phyloP scores from a whole-genome alignment of 495 filamentous ascomycete species.

The Aspergillus hancockii region DNA sequence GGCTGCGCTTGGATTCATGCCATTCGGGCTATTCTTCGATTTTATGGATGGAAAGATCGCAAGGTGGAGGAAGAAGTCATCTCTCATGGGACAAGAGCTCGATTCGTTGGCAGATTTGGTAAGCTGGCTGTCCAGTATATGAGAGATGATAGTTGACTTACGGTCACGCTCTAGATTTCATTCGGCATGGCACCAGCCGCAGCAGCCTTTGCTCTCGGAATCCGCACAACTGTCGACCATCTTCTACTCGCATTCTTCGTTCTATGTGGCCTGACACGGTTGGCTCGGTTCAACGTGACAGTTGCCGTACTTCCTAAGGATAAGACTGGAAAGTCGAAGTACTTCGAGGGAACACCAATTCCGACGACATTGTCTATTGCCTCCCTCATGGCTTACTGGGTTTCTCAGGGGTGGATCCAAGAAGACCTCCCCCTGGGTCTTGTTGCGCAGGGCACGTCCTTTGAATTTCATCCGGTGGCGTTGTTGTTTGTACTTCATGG shows the following conservation, averaged over 20 bases:
- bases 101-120: slow-evolving; percentile 98
- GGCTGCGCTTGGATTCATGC: slow-evolving; percentile 83
- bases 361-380: slow-evolving; percentile 83
- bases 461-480: slow-evolving; percentile 88
- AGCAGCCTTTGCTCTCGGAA: slow-evolving; percentile 83
- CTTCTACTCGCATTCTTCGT: slow-evolving; percentile 86
- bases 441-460: slow-evolving; percentile 59
- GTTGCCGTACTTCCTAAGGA: slow-evolving; percentile 87
- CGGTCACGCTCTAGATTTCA: slow-evolving; percentile 67
- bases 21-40: slow-evolving; percentile 95
- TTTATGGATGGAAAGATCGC: slow-evolving; percentile 98
- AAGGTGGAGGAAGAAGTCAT: slow-evolving; percentile 92
- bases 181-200: slow-evolving; percentile 90
- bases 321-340: slow-evolving; percentile 81
- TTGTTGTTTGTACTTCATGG: slow-evolving; percentile 81
- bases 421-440: slow-evolving; percentile 73
- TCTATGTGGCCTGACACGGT: slow-evolving; percentile 88
- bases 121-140: slow-evolving; percentile 26
- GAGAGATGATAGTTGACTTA: slow-evolving; percentile 8
- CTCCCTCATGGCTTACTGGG: slow-evolving; percentile 86
- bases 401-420: slow-evolving; percentile 74
- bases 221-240: slow-evolving; percentile 85
- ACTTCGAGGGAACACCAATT: slow-evolving; percentile 97
- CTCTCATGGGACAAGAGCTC: slow-evolving; percentile 95
- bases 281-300: slow-evolving; percentile 97